Evolutionary conservation across 2,329 filamentous ascomycete species (phyloP).

Genomic region (Xylaria sp.): DNA sequence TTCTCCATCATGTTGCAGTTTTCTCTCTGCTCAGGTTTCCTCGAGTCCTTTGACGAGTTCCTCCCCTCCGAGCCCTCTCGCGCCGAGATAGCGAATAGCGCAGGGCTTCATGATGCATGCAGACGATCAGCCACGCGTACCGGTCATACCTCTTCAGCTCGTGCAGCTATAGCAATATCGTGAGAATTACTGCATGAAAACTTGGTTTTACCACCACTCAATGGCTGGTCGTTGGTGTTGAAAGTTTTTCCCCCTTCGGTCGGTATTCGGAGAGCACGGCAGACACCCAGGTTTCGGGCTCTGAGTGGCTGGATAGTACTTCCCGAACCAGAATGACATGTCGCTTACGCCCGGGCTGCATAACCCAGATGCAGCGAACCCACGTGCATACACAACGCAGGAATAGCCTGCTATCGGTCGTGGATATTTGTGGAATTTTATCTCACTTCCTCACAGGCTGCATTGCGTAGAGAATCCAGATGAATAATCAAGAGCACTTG

Average conservation of each 20-base stretch:
- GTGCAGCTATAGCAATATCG: background rate
- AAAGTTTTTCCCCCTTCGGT: background rate
- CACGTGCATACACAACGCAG: too few relatives aligned
- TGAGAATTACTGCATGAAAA: background rate
- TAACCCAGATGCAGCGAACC: too few relatives aligned
- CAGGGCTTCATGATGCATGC: slow-evolving; percentile 21
- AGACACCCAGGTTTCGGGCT: slow-evolving; percentile 7
- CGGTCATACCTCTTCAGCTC: background rate
- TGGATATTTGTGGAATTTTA: too few relatives aligned
- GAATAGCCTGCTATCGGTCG: too few relatives aligned
- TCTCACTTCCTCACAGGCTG: background rate
- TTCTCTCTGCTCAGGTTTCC: background rate
- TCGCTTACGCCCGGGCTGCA: slow-evolving; percentile 1
- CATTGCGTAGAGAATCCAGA: background rate
- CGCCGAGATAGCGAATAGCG: slow-evolving; percentile 23
- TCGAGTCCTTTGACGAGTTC: background rate
- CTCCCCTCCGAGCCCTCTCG: slow-evolving; percentile 1
- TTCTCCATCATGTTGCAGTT: background rate
- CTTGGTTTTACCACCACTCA: background rate
- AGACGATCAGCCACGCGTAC: background rate
- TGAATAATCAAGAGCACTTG: too few relatives aligned
- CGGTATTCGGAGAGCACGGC: slow-evolving; percentile 25
- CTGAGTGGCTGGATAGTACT: slow-evolving; percentile 30
- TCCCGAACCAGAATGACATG: slow-evolving; percentile 20
- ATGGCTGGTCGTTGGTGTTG: background rate